A percentile compares a stretch with the other conserved stretches of the same genome.
Conservation (phyloP, 768 basidiomycete species). For the Agaricus blazei region DNA sequence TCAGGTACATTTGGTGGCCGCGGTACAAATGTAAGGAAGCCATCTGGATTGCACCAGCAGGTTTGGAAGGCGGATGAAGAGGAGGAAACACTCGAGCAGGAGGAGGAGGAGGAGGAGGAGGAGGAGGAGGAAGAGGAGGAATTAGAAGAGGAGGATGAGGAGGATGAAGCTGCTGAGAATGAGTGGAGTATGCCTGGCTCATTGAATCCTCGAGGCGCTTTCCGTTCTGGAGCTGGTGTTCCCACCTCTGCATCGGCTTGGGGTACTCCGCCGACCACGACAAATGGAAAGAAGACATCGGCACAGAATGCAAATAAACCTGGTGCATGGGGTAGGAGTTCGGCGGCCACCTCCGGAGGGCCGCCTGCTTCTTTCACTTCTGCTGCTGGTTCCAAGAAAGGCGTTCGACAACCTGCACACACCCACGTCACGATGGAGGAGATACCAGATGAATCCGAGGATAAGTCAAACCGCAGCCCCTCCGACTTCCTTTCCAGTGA, state of each 20-base stretch:
- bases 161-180: not conserved
- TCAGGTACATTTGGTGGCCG: not conserved
- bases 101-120: slow-evolving; percentile 3
- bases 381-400: not conserved
- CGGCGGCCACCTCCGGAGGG: not conserved
- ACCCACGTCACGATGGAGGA: slow-evolving; percentile 7
- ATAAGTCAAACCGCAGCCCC: not conserved
- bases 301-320: not conserved
- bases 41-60: slow-evolving; percentile 2
- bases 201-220: not conserved
- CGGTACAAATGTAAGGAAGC: slow-evolving; percentile 1
- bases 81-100: not conserved
- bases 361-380: not conserved
- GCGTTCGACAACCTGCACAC: not conserved
- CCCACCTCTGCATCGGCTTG: not conserved
- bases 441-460: slow-evolving; percentile 5
- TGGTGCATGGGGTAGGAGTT: slow-evolving; percentile 1
- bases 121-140: not conserved
- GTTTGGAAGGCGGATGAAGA: slow-evolving; percentile 7
- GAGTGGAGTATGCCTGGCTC: slow-evolving; percentile 8
- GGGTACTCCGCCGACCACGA: not conserved
- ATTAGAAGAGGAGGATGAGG: not conserved
- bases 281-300: not conserved
- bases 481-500: not conserved
- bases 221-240: not conserved